Percentiles rank a stretch among this genome's conserved stretches.
These are phyloP conservation scores for Stachybotrys chartarum DNA, from an alignment of 2,329 filamentous ascomycete genomes.

Conservation along the genomic window DNA sequence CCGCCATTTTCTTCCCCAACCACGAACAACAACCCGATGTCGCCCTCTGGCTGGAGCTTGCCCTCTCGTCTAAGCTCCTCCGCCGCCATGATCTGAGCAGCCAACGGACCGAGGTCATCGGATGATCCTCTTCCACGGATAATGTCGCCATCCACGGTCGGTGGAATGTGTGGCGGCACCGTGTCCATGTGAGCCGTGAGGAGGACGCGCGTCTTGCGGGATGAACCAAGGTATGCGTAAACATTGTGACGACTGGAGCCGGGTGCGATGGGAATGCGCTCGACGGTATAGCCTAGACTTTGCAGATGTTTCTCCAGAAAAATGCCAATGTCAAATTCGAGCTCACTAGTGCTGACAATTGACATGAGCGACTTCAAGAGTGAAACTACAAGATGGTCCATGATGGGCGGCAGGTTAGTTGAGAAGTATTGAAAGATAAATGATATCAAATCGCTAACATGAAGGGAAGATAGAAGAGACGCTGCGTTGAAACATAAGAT, in stretches of 20 bases:
- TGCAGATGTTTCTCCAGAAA: conserved; percentile 24
- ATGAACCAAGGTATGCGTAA: conserved; percentile 27
- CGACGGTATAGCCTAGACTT: conserved; percentile 24
- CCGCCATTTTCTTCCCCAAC: conserved; percentile 17
- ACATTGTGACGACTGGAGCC: conserved; percentile 26
- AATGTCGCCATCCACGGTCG: conserved; percentile 40
- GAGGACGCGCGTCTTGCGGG: conserved; percentile 21
- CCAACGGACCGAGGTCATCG: conserved; percentile 57
- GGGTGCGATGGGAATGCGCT: conserved; percentile 24
- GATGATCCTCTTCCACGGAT: conserved; percentile 59
- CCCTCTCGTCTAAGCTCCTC: conserved; percentile 10
- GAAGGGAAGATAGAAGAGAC: too few relatives aligned
- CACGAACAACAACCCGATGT: conserved; percentile 13
- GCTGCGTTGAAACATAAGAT: too few relatives aligned
- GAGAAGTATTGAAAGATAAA: too few relatives aligned
- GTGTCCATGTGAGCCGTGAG: conserved; percentile 45
- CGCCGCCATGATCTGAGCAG: conserved; percentile 32
- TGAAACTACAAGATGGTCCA: conserved; percentile 15
- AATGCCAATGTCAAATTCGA: conserved; percentile 25
- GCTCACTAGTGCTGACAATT: conserved; percentile 27
- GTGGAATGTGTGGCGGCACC: conserved; percentile 61
- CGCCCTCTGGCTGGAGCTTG: conserved; percentile 7
- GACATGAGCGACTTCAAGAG: conserved; percentile 26
- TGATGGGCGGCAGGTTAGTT: not conserved
- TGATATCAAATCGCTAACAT: too few relatives aligned